phyloP scores from a whole-genome alignment of 192 early-diverging fungal genomes.

The Globomyces pollinis-pini region DNA sequence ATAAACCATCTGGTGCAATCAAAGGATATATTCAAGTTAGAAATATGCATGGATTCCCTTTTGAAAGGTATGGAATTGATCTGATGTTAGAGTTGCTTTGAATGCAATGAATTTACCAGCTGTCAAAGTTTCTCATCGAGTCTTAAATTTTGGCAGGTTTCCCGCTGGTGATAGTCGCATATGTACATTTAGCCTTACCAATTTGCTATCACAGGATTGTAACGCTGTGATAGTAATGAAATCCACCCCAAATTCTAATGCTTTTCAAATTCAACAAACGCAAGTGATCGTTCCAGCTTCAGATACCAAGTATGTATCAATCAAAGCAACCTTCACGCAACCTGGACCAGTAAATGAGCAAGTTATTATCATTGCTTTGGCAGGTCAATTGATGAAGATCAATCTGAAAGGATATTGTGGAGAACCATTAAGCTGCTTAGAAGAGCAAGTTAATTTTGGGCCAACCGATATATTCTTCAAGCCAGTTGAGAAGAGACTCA shows the following conservation, averaged over 20 bases:
- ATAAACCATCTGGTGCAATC: slow-evolving; percentile 21
- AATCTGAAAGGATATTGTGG: slow-evolving; percentile 20
- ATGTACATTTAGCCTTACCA: slow-evolving; percentile 23
- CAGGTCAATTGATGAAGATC: slow-evolving; percentile 27
- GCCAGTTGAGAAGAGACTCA: slow-evolving; percentile 19
- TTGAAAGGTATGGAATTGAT: slow-evolving; percentile 36
- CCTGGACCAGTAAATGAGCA: slow-evolving; percentile 17
- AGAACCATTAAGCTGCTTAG: slow-evolving; percentile 25
- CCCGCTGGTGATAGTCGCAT: slow-evolving; percentile 29
- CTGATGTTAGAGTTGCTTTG: slow-evolving; percentile 14
- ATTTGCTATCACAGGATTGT: slow-evolving; percentile 36
- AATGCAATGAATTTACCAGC: slow-evolving; percentile 41
- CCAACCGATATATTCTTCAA: slow-evolving; percentile 45
- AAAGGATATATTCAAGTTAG: slow-evolving; percentile 34
- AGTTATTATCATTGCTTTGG: slow-evolving; percentile 33
- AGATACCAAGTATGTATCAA: slow-evolving; percentile 28
- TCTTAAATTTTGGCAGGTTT: slow-evolving; percentile 40
- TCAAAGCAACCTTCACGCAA: slow-evolving; percentile 28
- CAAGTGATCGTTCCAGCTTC: slow-evolving; percentile 34
- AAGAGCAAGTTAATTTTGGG: slow-evolving; percentile 45
- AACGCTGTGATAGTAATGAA: slow-evolving; percentile 29
- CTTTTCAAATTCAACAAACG: slow-evolving; percentile 27
- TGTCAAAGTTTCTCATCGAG: slow-evolving; percentile 23
- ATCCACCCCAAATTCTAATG: slow-evolving; percentile 1
- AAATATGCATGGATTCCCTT: slow-evolving; percentile 24